Base-by-base conservation (phyloP, 2,329 filamentous ascomycete genomes). In the Clarireedia monteithiana region DNA sequence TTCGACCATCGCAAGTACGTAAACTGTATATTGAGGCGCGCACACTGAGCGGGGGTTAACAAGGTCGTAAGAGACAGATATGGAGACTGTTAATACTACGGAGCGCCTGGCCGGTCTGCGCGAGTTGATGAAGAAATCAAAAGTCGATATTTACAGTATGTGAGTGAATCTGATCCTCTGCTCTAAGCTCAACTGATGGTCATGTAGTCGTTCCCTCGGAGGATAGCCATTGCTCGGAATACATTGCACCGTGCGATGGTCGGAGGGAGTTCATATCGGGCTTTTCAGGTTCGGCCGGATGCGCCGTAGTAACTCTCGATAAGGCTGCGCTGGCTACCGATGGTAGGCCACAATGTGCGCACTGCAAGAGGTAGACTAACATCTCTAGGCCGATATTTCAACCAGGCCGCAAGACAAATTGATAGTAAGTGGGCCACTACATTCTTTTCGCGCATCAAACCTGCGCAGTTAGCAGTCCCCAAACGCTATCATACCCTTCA, bases 191-290 rank as follows among this genome's bases (percentile, higher is more conserved):
- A 45, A 50, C 58, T 62, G 56, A 61, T 66, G 2, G 14, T 38
- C 74, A 79, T 54, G 50, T 69, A 97, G 92, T 99, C 68, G 82
- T 97, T 6, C 94, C 94, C 0, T 96, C 92, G 36, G 94, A 97
- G 80, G 94, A 99, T 71, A 92, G 89, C 69, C 94, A 99, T 71
- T 89, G 92, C 64, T 97, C 92, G 63, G 94, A 99, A 75, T 99
- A 99, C 73, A 96, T 96, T 71, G 94, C 94, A 50, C 85, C 86
- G n/a, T 96, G 90, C 70, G 94, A 99, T 75, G 91, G 82, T 59
- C 85, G 94, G 63, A 85, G 94, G 77, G 89, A 86, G 69, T 96
- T 86, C 68, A 95, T 99, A 64, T 91, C 85, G 59, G 92, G 94
- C 26, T 99, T 99, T 72, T 90, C 89, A 57, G 94, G 94, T 55